Percentiles rank a stretch among this genome's conserved stretches.
Conservation (phyloP, 208 protist species). For the Vickermania ingenoplastis region DNA sequence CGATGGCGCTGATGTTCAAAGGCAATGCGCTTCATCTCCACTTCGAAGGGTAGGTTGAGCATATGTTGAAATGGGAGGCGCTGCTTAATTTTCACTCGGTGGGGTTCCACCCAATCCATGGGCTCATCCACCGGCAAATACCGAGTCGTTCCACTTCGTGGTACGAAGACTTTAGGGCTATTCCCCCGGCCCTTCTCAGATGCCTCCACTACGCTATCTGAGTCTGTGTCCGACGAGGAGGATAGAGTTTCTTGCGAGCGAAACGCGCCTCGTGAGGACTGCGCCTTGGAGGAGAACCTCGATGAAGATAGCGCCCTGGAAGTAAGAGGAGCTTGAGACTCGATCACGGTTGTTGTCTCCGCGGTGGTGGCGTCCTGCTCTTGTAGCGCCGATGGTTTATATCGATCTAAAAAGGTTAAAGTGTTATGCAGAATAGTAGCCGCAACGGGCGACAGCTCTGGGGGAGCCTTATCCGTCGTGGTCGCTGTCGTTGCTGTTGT, state of each 20-base stretch:
- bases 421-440: background rate
- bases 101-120: background rate
- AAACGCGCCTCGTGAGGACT: background rate
- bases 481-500: background rate
- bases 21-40: background rate
- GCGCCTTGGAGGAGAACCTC: background rate
- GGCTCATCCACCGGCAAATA: background rate
- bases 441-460: background rate
- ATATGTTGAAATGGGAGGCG: background rate
- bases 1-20: background rate
- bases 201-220: too few species aligned
- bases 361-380: background rate
- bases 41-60: background rate
- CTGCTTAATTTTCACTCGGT: background rate
- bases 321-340: background rate
- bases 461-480: background rate
- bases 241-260: too few species aligned
- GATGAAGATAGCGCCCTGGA: background rate
- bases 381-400: background rate
- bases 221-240: too few species aligned
- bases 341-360: too few species aligned
- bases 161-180: background rate
- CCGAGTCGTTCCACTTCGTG: background rate
- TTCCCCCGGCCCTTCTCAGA: background rate
- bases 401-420: background rate